These are phyloP conservation scores for Haplosporangium gracile DNA, from an alignment of 192 early-diverging fungal genomes.

Conservation along the genomic window DNA sequence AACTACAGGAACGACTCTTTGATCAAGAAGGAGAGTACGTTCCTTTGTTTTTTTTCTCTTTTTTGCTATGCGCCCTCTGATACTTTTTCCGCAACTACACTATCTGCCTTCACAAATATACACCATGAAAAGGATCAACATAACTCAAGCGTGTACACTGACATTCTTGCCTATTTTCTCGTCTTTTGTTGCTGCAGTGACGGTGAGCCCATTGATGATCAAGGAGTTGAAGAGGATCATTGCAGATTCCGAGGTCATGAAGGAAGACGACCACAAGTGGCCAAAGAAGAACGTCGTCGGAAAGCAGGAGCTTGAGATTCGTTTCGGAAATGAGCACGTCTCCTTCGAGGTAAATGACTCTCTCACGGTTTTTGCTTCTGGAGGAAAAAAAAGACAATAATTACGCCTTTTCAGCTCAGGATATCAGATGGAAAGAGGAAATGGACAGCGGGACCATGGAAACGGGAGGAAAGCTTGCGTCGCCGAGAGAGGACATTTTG, in stretches of 20 bases:
- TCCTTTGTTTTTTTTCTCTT: not conserved
- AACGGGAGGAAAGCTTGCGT: no score
- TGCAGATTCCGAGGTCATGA: constrained; percentile 90
- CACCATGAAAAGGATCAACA: no score
- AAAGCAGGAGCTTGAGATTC: constrained; percentile 94
- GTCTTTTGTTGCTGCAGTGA: constrained; percentile 64
- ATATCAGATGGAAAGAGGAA: not conserved
- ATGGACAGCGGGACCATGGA: not conserved
- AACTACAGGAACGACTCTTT: constrained; percentile 98
- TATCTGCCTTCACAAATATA: no score
- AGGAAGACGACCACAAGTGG: constrained; percentile 94
- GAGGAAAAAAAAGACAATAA: not conserved
- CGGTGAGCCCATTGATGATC: constrained; percentile 83
- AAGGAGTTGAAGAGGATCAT: constrained; percentile 93
- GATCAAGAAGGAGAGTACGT: constrained; percentile 91
- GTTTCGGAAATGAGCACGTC: constrained; percentile 90
- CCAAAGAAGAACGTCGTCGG: constrained; percentile 92
- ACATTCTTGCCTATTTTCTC: not conserved
- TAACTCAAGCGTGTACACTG: not conserved
- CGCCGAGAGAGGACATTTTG: no score
- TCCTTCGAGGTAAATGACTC: constrained; percentile 81
- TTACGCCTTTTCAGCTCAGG: no score
- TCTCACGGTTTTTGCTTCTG: no score
- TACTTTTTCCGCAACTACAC: not conserved
- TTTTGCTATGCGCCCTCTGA: not conserved